Base-by-base conservation (phyloP, 2,329 filamentous ascomycete species). In the Atkinsonella hypoxylon region DNA sequence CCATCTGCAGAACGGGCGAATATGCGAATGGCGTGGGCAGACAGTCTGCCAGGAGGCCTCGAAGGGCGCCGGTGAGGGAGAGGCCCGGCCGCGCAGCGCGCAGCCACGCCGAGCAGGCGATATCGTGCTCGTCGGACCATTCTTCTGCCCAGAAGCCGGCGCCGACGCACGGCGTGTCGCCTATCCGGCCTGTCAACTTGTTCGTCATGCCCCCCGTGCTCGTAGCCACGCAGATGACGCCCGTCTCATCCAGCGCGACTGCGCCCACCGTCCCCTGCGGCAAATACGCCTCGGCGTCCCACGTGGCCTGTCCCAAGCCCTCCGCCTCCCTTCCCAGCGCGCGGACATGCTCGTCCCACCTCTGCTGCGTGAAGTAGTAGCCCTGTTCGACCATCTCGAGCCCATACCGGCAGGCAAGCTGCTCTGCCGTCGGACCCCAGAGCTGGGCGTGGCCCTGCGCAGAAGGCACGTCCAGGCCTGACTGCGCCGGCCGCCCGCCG, bases 141-240 rank as follows among this genome's bases (percentile, higher is more conserved):
- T 89, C 79, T 63, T 94, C 89, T 0, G 89, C 88, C 88, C 89
- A 95, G 65, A 89, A 95, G 0, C 89, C 89, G 1, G 89, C 85
- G 0, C 89, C 89, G 0, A 89, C 70, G 0, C 84, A 85, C 0
- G 89, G 89, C 11, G 89, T 95, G 62, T 95, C 89, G 0, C 89
- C 89, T 55, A 95, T 83, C 18, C 89, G 74, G 0, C 89, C 89
- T 0, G 87, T 86, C 50, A 91, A 69, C 70, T 95, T 95, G 64
- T 95, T 95, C 20, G 89, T 95, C 65, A 95, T 64, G 0, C 89
- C 89, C 5, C 89, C 89, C 0, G 79, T 83, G 59, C 76, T 81
- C 2, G 79, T 83, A 1, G 79, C 80, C n/a, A 64, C 72, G 57
- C 86, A 89, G 3, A 94, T 66, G 3, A 85, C 79, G 0, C 89